A percentile compares a stretch with the other conserved stretches of the same genome.
Conservation (phyloP, 1,139 yeast genomes). For the Arxiozyma slooffiae region DNA sequence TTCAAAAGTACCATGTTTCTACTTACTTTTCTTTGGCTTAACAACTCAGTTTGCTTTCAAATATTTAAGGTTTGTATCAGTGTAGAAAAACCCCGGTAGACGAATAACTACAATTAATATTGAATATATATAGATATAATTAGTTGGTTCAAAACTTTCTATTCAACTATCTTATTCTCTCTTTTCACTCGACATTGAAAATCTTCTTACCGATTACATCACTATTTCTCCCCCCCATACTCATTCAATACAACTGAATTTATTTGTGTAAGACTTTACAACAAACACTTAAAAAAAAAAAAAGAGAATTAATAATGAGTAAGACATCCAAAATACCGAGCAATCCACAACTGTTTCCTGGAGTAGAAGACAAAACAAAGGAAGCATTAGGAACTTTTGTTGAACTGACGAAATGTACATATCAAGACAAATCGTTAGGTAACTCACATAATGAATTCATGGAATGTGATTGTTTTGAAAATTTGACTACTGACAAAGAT, state of each 20-base stretch:
- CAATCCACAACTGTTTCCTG: slow-evolving; percentile 30
- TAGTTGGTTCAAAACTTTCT: too few species aligned
- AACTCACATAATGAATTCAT: slow-evolving; percentile 57
- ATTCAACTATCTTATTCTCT: too few species aligned
- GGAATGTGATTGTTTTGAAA: slow-evolving; percentile 74
- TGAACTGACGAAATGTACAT: slow-evolving; percentile 49
- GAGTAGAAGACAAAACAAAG: slow-evolving; percentile 51
- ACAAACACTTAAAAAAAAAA: background rate
- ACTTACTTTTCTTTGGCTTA: background rate
- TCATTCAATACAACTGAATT: background rate
- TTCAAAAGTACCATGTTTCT: background rate
- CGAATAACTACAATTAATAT: background rate
- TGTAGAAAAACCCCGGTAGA: background rate
- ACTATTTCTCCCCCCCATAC: too few species aligned
- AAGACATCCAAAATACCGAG: slow-evolving; percentile 5
- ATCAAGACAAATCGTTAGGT: slow-evolving; percentile 52
- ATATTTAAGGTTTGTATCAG: too few species aligned
- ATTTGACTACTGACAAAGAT: slow-evolving; percentile 17
- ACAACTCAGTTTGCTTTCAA: background rate
- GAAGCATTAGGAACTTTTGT: slow-evolving; percentile 58
- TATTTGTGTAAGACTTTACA: background rate
- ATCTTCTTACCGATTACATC: background rate
- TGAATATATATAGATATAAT: too few species aligned
- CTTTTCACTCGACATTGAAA: background rate
- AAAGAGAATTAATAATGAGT: background rate